Evolutionary conservation across 2,329 filamentous ascomycete species (phyloP), one percentile per base, ranked within the genome.

Genomic region (Exophiala lecanii-corni): DNA sequence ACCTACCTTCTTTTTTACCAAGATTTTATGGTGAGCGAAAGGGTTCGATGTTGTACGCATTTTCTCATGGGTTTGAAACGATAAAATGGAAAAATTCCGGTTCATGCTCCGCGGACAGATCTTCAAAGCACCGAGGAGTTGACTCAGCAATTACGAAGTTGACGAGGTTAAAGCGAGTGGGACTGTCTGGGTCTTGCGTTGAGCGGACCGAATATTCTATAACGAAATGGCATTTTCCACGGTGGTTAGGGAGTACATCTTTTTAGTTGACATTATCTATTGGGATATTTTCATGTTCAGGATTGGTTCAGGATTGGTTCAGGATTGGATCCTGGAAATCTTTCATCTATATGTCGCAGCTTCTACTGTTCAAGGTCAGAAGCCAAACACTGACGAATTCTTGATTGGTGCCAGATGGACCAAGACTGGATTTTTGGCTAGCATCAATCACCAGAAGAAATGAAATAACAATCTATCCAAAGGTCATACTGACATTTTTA

Each of bases 151-250:
- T 26, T 41, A 40, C 41, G 45, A 37, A 33, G 43, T 48, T 44
- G 48, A 55, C 54, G 55, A 57, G 55, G 55, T 57, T 57, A 54
- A 57, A 57, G 55, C 45, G 52, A 52, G 46, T 52, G 52, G 50
- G 52, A 49, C 46, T 50, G 49, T 49, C 43, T 21, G 44, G 40
- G 30, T 42, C 41, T 37, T 48, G 55, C 54, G 54, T 56, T 45
- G 55, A 57, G 54, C 54, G 53, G 50, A 50, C 47, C 31, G 23
- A n/a, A 39, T 26, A 44, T 41, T 33, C 28, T 26, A 46, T 50
- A 45, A 46, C 43, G 47, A 47, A 46, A 26, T 26, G 23, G 23
- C 23, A 26, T 26, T 26, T 6, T 26, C 23, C 7, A 26, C 7
- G 12, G 23, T 26, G 6, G 23, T 6, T 7, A 26, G 23, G n/a